A percentile compares a stretch with the other conserved stretches of the same genome.
These are phyloP conservation scores for Chlamydomonas incerta DNA, from an alignment of 139 green algal species.

Conservation along the genomic window DNA sequence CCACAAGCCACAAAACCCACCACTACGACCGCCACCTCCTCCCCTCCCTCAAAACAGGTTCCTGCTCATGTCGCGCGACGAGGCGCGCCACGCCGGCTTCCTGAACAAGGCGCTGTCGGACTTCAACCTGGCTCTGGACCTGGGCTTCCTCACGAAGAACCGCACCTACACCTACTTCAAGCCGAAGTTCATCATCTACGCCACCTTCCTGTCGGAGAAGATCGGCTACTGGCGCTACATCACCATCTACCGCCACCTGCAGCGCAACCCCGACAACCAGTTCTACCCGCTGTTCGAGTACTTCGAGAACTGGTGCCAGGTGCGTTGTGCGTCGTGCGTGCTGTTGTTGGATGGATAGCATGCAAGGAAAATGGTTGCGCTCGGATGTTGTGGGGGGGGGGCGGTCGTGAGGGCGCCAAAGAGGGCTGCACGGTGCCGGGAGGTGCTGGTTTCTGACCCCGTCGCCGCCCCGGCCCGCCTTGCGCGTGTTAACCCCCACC, in stretches of 20 bases:
- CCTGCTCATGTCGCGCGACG: constrained; percentile 96
- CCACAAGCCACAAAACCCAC: too few relatives aligned
- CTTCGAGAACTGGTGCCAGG: constrained; percentile 99
- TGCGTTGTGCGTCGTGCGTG: too few relatives aligned
- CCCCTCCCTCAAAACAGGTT: too few relatives aligned
- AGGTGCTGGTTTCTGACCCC: too few relatives aligned
- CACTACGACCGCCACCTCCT: too few relatives aligned
- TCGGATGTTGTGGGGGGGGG: too few relatives aligned
- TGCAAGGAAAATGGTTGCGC: too few relatives aligned
- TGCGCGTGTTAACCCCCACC: too few relatives aligned
- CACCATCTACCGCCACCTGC: constrained; percentile 65
- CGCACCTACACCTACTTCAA: constrained; percentile 87
- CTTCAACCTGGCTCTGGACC: constrained; percentile 89
- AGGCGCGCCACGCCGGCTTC: constrained; percentile 97
- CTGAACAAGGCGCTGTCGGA: constrained; percentile 93
- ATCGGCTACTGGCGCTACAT: constrained; percentile 97
- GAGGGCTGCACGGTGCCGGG: too few relatives aligned
- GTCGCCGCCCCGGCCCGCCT: too few relatives aligned
- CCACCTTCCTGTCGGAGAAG: constrained; percentile 96
- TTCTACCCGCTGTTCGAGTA: constrained; percentile 99
- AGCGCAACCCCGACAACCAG: constrained; percentile 93
- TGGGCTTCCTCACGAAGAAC: constrained; percentile 99
- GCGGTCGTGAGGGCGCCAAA: too few relatives aligned
- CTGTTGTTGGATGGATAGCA: too few relatives aligned
- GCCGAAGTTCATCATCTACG: constrained; percentile 99